A percentile compares a stretch with the other conserved stretches of the same genome.
Conservation (phyloP, 225 moss, liverwort and hornwort species). For the Polytrichum commune region DNA sequence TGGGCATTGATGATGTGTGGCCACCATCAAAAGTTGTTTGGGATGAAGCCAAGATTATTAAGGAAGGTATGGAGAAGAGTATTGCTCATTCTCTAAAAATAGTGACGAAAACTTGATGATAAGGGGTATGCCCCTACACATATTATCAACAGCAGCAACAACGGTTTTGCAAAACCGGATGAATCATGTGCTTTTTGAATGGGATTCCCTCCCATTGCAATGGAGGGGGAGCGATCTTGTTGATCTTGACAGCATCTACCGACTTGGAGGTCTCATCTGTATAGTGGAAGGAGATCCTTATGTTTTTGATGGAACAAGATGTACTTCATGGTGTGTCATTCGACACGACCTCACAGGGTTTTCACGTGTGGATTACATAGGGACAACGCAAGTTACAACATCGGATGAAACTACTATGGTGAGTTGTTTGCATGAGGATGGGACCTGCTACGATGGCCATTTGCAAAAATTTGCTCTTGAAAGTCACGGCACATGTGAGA, state of each 20-base stretch:
- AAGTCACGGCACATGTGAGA: no score
- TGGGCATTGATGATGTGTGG: background rate
- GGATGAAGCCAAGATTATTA: no score
- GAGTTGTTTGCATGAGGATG: background rate
- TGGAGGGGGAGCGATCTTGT: background rate
- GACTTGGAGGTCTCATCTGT: constrained; percentile 7
- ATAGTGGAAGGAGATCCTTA: background rate
- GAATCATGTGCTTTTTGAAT: background rate
- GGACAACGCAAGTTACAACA: background rate
- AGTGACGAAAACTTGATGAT: background rate
- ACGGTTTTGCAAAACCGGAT: background rate
- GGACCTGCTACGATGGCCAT: background rate
- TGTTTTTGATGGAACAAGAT: background rate
- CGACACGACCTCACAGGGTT: background rate
- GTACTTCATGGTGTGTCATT: constrained; percentile 4
- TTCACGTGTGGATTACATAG: background rate
- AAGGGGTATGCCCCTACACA: background rate
- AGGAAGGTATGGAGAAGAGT: no score
- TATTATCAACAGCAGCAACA: background rate
- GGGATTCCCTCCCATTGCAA: background rate
- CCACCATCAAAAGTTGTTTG: background rate
- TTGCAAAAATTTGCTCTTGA: background rate
- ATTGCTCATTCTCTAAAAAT: no score
- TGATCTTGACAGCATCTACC: background rate
- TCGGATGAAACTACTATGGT: background rate